Evolutionary conservation across 805 yeast species (phyloP), one percentile per base, ranked within the genome.

Genomic region (Myxozyma neotropica): DNA sequence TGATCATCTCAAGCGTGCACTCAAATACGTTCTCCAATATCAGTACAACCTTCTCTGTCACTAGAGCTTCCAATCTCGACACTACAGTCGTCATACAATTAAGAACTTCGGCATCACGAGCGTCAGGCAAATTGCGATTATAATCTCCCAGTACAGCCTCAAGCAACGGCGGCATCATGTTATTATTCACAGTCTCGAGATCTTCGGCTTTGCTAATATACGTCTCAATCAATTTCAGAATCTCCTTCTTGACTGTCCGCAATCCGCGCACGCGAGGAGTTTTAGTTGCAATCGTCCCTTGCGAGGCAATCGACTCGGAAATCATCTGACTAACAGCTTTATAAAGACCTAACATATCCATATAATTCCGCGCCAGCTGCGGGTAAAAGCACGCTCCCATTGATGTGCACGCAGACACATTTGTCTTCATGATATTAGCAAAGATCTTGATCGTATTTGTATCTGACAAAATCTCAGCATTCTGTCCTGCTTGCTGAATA

Each of bases 41-140:
- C 56, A 85, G 75, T 29, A 93, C 89, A 53, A 94, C 93, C 64
- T 94, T 96, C 63, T 88, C 93, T 27, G 96, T 91, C 59, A 93
- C 89, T 80, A 86, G 76, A 64, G 82, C 87, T 12, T 97, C 97
- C 59, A 91, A 95, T 71, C 90, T 87, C 29, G 84, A 79, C 27
- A 94, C 96, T 57, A 94, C 82, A 1, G 96, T 89, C 7, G 96
- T 85, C 84, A 94, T 86, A 81, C 98, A 92, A 75, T 88, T 89
- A 73, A 94, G 81, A 4, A 94, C 99, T 76, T 94, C 99, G 6
- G 97, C 96, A 76, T 94, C 99, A 72, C 98, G 86, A 8, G 97
- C 97, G 77, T 91, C 96, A 3, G 98, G 96, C 35, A 91, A 96
- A 70, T 89, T 89, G 17, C 84, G 77, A 69, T 83, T 84, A 76